Percentiles rank a stretch among this genome's conserved stretches.
phyloP scores from a whole-genome alignment of 2,329 filamentous ascomycete species.

The Aspergillus tamarii region DNA sequence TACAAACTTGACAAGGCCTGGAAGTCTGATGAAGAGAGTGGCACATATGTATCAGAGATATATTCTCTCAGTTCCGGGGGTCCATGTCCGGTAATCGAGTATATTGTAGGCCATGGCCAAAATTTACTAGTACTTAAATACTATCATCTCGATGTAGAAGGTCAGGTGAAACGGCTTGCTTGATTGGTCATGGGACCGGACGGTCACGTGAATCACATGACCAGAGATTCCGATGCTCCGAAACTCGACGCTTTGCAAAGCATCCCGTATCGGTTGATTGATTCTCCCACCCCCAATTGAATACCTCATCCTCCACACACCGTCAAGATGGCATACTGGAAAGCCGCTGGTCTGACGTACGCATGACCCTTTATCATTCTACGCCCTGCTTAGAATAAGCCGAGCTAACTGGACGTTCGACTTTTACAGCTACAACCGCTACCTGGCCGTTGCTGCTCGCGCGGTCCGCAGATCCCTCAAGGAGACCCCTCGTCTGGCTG shows the following conservation, averaged over 20 bases:
- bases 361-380: constrained; percentile 34
- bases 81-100: background rate
- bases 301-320: constrained; percentile 31
- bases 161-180: background rate
- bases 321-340: constrained; percentile 94
- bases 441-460: constrained; percentile 92
- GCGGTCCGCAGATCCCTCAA: constrained; percentile 96
- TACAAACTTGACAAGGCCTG: background rate
- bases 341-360: constrained; percentile 95
- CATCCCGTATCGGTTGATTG: constrained; percentile 28
- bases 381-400: background rate
- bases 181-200: background rate
- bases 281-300: constrained; percentile 33
- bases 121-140: background rate
- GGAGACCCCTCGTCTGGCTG: constrained; percentile 84
- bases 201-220: constrained; percentile 35
- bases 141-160: background rate
- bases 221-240: constrained; percentile 37
- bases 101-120: background rate
- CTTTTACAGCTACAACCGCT: constrained; percentile 91
- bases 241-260: constrained; percentile 37
- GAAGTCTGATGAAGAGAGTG: background rate
- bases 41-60: background rate
- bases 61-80: background rate
- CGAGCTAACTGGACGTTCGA: constrained; percentile 8